phyloP scores from a whole-genome alignment of 768 basidiomycete genomes.

The Mycena galopus region DNA sequence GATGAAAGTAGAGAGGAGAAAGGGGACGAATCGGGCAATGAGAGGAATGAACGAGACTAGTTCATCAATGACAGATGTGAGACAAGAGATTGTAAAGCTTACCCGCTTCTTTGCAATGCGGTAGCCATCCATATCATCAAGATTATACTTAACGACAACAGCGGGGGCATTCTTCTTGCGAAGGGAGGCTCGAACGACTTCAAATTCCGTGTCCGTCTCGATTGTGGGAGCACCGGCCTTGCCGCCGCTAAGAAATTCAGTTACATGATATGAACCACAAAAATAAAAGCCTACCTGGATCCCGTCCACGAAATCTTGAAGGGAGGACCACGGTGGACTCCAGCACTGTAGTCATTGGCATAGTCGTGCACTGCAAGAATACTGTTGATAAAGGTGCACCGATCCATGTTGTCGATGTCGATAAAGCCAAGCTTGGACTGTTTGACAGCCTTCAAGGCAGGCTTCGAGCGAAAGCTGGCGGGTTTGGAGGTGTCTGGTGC shows the following conservation, averaged over 20 bases:
- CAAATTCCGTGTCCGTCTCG: not conserved
- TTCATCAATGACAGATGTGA: not conserved
- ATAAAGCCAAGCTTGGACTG: constrained; percentile 21
- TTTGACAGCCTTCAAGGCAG: not conserved
- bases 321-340: constrained; percentile 30
- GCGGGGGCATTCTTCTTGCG: constrained; percentile 29
- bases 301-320: constrained; percentile 42
- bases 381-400: not conserved
- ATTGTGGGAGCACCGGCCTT: not conserved
- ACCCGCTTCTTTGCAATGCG: constrained; percentile 29
- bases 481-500: not conserved
- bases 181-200: not conserved
- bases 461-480: not conserved
- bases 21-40: not conserved
- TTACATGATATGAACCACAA: constrained; percentile 7
- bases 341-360: constrained; percentile 31
- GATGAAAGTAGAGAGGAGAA: not conserved
- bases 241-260: not conserved
- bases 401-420: not conserved
- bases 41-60: not conserved
- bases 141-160: constrained; percentile 38
- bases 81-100: constrained; percentile 2
- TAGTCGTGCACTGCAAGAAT: not conserved
- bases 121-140: constrained; percentile 41
- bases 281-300: constrained; percentile 29